Base-by-base conservation (phyloP, 345 rosid genomes). In the Acer yangbiense region DNA sequence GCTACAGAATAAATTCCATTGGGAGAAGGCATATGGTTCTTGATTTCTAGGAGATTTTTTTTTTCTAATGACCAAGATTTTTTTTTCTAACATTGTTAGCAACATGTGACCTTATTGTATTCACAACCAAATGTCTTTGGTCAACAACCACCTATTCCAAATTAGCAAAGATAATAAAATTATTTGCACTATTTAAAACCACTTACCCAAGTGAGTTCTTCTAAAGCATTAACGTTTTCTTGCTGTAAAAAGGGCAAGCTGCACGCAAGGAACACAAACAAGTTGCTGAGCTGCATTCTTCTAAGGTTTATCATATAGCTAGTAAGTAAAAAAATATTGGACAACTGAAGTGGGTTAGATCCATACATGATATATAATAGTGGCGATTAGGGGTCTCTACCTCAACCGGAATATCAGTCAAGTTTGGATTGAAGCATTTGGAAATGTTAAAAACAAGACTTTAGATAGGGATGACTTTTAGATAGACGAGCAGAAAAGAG, bases 321-420 rank as follows among this genome's bases (percentile, higher is more conserved):
- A n/a, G 60, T 17, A 64, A 20, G 54, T 3, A 27, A 18, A 4
- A 3, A 6, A 43, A 9, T 46, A 54, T 71, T 14, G 39, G 65
- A 41, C 18, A 69, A 60, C 12, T 12, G 61, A 75, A 57, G 63
- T 27, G 6, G 18, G 12, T 65, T 73, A 62, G 23, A 66, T 80
- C 43, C 95, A 71, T 90, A 92, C 99, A 79, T 90, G 98, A 83
- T 95, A n/a, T n/a, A n/a, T n/a, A 93, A 82, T 92, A 95, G 79
- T 91, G 96, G 76, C 84, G 87, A 81, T 91, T 95, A 14, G 92
- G 95, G 25, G 92, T 92, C 83, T 95, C 98, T 67, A 95, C 89
- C 85, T 92, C 89, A 17, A 95, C 93, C 10, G 97, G 99, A 81
- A 95, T 90, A 84, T 94, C 99, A 71, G 92, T 90, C 88, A 95